Evolutionary conservation across 306 rosid genomes (phyloP).

Genomic region (Echinosophora koreensis): DNA sequence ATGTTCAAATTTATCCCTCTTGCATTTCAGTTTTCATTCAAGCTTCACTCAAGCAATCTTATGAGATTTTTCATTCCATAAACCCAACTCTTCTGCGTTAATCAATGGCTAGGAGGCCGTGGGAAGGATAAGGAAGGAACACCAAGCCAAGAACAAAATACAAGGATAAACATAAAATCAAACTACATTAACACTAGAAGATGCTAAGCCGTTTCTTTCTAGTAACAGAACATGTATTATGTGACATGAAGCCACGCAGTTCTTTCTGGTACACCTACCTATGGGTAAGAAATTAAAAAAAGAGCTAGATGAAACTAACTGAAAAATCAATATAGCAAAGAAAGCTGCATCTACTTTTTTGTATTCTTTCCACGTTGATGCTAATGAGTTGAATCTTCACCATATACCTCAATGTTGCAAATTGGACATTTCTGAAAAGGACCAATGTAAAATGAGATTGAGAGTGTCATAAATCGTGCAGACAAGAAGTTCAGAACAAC

Average conservation of each 20-base stretch:
- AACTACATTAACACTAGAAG: constrained; percentile 43
- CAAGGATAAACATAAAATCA: constrained; percentile 36
- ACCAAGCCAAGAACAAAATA: constrained; percentile 35
- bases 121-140: constrained; percentile 1
- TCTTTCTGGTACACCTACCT: constrained; percentile 52
- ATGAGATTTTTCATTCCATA: constrained; percentile 28
- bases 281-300: constrained; percentile 41
- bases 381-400: constrained; percentile 62
- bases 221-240: constrained; percentile 48
- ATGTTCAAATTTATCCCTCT: not conserved
- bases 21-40: constrained; percentile 32
- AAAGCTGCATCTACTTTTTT: not conserved
- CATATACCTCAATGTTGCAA: constrained; percentile 88
- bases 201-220: constrained; percentile 43
- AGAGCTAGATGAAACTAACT: not conserved
- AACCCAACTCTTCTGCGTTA: not conserved
- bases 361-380: constrained; percentile 39
- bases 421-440: constrained; percentile 82
- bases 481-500: constrained; percentile 17
- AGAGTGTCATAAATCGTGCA: not conserved
- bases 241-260: constrained; percentile 39
- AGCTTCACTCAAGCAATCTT: constrained; percentile 34
- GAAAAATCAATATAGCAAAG: constrained; percentile 40
- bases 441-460: not conserved
- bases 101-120: not conserved